These are phyloP conservation scores for Penicillium sp. DNA, from an alignment of 2,329 filamentous ascomycete species.

Conservation along the genomic window DNA sequence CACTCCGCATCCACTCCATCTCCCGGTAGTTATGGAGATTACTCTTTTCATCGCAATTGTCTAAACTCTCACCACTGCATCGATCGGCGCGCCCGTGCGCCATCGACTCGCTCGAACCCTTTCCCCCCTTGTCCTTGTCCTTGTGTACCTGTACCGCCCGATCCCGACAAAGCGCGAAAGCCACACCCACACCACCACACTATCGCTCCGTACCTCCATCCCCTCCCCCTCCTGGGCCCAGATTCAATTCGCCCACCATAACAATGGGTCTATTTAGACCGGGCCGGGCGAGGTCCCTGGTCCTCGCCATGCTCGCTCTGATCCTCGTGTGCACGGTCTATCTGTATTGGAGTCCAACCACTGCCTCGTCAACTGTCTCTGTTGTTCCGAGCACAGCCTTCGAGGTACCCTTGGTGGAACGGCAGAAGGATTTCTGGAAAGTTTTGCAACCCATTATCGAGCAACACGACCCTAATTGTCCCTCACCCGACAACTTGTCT, in stretches of 20 bases:
- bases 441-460: constrained; percentile 39
- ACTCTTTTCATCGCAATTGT: not conserved
- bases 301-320: constrained; percentile 33
- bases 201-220: too few relatives aligned
- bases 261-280: constrained; percentile 34
- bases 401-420: constrained; percentile 39
- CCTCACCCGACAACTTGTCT: constrained; percentile 31
- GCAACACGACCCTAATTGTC: constrained; percentile 35
- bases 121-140: too few relatives aligned
- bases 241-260: not conserved
- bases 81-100: constrained; percentile 27
- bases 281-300: constrained; percentile 32
- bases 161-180: constrained; percentile 8
- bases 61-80: not conserved
- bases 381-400: constrained; percentile 38
- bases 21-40: not conserved
- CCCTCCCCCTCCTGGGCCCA: not conserved
- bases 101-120: constrained; percentile 15
- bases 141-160: not conserved
- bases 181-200: not conserved
- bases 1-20: too few relatives aligned
- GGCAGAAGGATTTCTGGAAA: constrained; percentile 44
- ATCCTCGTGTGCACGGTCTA: constrained; percentile 41
- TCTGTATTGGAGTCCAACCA: constrained; percentile 41
- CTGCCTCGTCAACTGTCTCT: constrained; percentile 32